These are phyloP conservation scores for Daucus carota DNA, from an alignment of 129 eudicot species.

Conservation along the genomic window DNA sequence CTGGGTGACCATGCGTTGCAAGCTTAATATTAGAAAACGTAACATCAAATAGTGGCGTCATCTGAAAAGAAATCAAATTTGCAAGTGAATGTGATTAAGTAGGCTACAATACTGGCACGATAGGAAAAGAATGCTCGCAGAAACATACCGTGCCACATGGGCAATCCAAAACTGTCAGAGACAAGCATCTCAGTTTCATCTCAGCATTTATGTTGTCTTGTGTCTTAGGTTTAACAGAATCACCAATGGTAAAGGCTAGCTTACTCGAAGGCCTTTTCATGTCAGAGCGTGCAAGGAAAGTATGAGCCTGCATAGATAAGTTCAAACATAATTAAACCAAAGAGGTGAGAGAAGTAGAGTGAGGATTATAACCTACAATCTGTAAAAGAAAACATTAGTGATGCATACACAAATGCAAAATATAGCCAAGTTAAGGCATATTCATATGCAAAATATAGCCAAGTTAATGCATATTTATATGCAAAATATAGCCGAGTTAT, in stretches of 20 bases:
- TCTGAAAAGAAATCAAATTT: slow-evolving; percentile 38
- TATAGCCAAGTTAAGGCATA: neutral
- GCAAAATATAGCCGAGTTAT: neutral
- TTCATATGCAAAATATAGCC: neutral
- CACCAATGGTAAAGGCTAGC: slow-evolving; percentile 74
- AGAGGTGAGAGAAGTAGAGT: neutral
- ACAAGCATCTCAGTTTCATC: slow-evolving; percentile 73
- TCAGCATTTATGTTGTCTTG: slow-evolving; percentile 92
- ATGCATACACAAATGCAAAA: neutral
- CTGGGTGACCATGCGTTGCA: slow-evolving; percentile 85
- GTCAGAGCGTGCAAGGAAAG: slow-evolving; percentile 92
- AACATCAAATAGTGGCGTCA: slow-evolving; percentile 92
- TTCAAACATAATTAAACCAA: neutral
- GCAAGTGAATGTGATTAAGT: neutral
- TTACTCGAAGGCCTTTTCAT: slow-evolving; percentile 78
- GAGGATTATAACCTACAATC: neutral
- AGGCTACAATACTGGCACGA: neutral
- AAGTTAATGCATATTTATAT: too few species aligned
- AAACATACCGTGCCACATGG: slow-evolving; percentile 79
- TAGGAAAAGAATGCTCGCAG: neutral
- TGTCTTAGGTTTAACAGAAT: slow-evolving; percentile 66
- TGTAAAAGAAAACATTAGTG: neutral
- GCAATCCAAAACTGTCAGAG: slow-evolving; percentile 83
- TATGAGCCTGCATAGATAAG: slow-evolving; percentile 52
- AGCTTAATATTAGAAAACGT: slow-evolving; percentile 86